Base-by-base conservation (phyloP, 805 yeast species). In the Tetrapisispora taiwanensis region DNA sequence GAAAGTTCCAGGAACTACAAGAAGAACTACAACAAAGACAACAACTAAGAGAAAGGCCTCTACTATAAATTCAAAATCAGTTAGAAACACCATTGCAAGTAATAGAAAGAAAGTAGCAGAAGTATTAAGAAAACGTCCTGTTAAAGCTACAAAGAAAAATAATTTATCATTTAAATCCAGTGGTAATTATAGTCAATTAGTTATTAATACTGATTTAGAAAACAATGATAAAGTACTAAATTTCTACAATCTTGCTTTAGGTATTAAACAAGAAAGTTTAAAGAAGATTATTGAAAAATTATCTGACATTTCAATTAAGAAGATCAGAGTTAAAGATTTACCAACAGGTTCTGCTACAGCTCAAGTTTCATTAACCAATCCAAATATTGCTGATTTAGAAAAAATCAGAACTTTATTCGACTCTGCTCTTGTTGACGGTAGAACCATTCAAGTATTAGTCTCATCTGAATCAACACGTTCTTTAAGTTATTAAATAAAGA, bases 361-460 rank as follows among this genome's bases (percentile, higher is more conserved):
- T 1, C 68, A 67, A 41, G 60, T 70, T 4, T 52, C 55, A 45
- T 59, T 68, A 45, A 45, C 45, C 2, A 53, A 63, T 26, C 58
- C 65, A 2, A 50, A 51, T 9, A 22, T 41, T 1, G 44, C 52
- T 0, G 52, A 51, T 13, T 53, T 74, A 24, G 52, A 55, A 12
- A 46, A 42, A 3, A 71, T 71, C 0, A 54, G 55, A 15, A 47
- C 49, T 17, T 47, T 55, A 32, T 60, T 74, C 30, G 59, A 75
- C 46, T 68, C 70, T 7, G 72, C 71, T 1, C 47, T 61, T n/a
- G 76, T 77, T 12, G 78, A 75, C 52, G 76, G 76, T 13, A 57
- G 72, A 40, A 59, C 60, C 2, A 48, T 73, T 9, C 54, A 55
- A 34, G 71, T 67, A 1, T 56, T 53, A 18, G 58, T 70, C 14